These are phyloP conservation scores for Rhizopus sp. DNA, from an alignment of 371 early-diverging fungal genomes.

Conservation along the genomic window DNA sequence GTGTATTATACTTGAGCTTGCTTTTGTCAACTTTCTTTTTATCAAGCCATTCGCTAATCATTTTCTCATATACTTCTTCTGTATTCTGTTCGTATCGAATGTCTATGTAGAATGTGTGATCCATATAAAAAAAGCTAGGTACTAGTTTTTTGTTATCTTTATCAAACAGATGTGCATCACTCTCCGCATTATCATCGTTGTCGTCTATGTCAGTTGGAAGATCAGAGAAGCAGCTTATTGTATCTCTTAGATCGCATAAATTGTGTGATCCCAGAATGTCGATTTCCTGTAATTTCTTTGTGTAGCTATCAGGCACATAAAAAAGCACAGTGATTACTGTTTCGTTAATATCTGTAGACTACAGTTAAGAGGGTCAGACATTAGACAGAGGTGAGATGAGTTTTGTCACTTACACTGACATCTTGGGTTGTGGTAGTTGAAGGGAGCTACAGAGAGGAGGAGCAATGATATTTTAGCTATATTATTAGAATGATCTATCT, in stretches of 20 bases:
- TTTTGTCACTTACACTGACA: no score
- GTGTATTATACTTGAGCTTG: constrained; percentile 22
- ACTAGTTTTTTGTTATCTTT: constrained; percentile 21
- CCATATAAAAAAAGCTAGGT: constrained; percentile 46
- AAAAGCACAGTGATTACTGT: constrained; percentile 30
- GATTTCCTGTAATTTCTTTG: constrained; percentile 43
- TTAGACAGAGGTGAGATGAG: no score
- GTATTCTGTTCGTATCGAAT: constrained; percentile 18
- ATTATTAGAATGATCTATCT: no score
- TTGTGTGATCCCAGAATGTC: constrained; percentile 48
- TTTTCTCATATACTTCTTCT: not conserved
- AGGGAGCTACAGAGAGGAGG: no score
- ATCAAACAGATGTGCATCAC: constrained; percentile 6
- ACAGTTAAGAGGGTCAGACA: not conserved
- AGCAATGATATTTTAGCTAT: no score
- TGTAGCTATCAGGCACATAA: constrained; percentile 29
- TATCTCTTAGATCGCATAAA: constrained; percentile 47
- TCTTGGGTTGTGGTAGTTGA: no score
- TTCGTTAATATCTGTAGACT: not conserved
- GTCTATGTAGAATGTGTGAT: constrained; percentile 52
- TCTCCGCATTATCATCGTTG: constrained; percentile 6
- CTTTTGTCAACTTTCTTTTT: constrained; percentile 19
- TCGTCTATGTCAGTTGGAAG: constrained; percentile 16
- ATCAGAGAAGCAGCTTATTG: constrained; percentile 45
- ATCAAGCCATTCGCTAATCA: constrained; percentile 8